Evolutionary conservation across 805 yeast species (phyloP), one percentile per base, ranked within the genome.

Genomic region (Teunomyces kruisii): DNA sequence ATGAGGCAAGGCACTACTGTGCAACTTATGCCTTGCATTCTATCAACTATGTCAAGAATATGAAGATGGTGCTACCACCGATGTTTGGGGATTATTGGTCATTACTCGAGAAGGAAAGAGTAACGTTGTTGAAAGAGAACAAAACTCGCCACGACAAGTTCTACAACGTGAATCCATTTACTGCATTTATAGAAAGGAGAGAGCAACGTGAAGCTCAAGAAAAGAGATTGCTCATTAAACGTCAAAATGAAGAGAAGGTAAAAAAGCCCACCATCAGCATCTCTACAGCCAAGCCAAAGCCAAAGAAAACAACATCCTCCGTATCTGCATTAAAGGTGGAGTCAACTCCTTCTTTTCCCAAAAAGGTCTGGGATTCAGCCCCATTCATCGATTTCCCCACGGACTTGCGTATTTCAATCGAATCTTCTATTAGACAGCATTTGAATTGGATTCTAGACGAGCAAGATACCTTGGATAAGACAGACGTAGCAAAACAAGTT

Each of bases 1-100:
- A 88, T 27, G 97, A 91, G 55, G 97, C 98, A 1, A 76, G 97
- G 39, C 96, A 91, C 61, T 76, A 78, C 56, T 90, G 92, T 0
- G 97, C 99, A 0, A 90, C 97, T 0, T 88, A 85, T 52, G 94
- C 92, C 0, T 64, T 92, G 49, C 91, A 82, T 60, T 72, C 96
- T 29, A 75, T 92, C 14, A 83, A 91, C 30, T 87, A 82, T 48
- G 84, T 83, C 53, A 90, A 90, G 55, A 90, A 88, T 59, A 62
- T 92, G 64, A 87, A 87, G 48, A 83, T 91, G 91, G 84, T 89
- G 56, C 72, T 92, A 10, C 98, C 98, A 0, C 80, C 84, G 3
- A 81, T 84, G 27, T 96, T 88, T 60, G 81, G 88, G 51, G 79
- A 79, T 40, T 70, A 88, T 22, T 92, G 98, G 98, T 63, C 73